These are phyloP conservation scores for Cladosporium sp. DNA, from an alignment of 2,329 filamentous ascomycete genomes.

Conservation along the genomic window DNA sequence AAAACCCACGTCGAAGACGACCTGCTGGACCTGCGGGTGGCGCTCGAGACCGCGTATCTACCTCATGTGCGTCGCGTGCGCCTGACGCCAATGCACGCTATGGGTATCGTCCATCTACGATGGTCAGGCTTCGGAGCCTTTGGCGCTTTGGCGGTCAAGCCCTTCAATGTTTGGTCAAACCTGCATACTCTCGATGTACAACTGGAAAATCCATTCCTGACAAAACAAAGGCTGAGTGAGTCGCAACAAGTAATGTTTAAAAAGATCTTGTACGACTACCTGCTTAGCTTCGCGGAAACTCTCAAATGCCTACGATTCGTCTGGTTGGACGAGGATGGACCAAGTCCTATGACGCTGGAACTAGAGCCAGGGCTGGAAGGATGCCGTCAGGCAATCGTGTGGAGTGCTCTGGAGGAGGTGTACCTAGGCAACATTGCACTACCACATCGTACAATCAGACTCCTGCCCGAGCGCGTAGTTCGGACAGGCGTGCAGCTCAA, in stretches of 20 bases:
- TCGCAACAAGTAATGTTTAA: slow-evolving; percentile 33
- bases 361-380: slow-evolving; percentile 24
- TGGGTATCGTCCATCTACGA: slow-evolving; percentile 38
- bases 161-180: slow-evolving; percentile 29
- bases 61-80: slow-evolving; percentile 28
- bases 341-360: slow-evolving; percentile 35
- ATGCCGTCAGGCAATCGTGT: slow-evolving; percentile 25
- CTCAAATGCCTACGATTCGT: slow-evolving; percentile 34
- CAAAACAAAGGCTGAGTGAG: slow-evolving; percentile 24
- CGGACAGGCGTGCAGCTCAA: slow-evolving; percentile 23
- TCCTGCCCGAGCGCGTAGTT: slow-evolving; percentile 15
- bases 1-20: slow-evolving; percentile 31
- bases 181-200: slow-evolving; percentile 34
- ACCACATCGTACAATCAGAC: slow-evolving; percentile 23
- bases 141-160: slow-evolving; percentile 20
- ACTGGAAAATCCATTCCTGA: slow-evolving; percentile 31
- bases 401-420: slow-evolving; percentile 30
- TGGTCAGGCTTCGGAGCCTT: slow-evolving; percentile 36
- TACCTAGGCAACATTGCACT: slow-evolving; percentile 30
- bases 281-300: slow-evolving; percentile 34
- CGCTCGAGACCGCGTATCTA: slow-evolving; percentile 31
- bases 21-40: slow-evolving; percentile 32
- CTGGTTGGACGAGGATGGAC: slow-evolving; percentile 37
- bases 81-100: slow-evolving; percentile 34
- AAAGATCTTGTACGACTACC: slow-evolving; percentile 36